A percentile compares a stretch with the other conserved stretches of the same genome.
phyloP scores from a whole-genome alignment of 164 flowering plant genomes.

The Macadamia tetraphylla region DNA sequence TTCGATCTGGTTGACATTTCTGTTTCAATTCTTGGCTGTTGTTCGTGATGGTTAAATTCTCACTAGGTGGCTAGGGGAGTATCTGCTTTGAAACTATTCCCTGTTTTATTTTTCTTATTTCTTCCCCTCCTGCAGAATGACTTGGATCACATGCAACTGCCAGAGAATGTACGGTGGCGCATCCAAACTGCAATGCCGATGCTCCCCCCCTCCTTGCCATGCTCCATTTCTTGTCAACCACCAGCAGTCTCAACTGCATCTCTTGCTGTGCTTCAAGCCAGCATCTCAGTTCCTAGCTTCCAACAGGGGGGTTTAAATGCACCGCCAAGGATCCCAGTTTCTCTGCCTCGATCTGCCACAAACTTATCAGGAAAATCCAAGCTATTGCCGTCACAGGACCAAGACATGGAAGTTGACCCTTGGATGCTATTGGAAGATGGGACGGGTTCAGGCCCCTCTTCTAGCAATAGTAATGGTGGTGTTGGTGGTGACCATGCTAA shows the following conservation, averaged over 20 bases:
- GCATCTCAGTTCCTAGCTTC: conserved; percentile 20
- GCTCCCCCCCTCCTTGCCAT: conserved; percentile 40
- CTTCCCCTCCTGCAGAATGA: conserved; percentile 55
- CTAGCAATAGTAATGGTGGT: conserved; percentile 36
- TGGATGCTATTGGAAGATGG: conserved; percentile 96
- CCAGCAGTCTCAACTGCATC: conserved; percentile 50
- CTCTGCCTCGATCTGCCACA: conserved; percentile 29
- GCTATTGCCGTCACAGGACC: conserved; percentile 36
- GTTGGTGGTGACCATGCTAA: conserved; percentile 56
- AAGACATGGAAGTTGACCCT: conserved; percentile 74
- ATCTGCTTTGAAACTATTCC: too few species aligned
- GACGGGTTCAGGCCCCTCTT: conserved; percentile 56
- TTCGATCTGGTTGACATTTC: conserved; percentile 20
- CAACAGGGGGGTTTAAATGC: conserved; percentile 26
- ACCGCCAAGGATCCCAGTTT: conserved; percentile 29
- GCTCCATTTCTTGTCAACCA: conserved; percentile 59
- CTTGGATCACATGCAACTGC: conserved; percentile 81
- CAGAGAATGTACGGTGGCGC: conserved; percentile 72
- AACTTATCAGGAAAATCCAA: conserved; percentile 45
- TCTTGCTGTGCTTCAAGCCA: conserved; percentile 49
- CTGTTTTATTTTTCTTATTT: background rate
- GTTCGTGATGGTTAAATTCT: too few species aligned
- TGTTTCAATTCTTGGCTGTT: too few species aligned
- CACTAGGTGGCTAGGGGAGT: too few species aligned
- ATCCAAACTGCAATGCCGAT: conserved; percentile 94